Conservation (phyloP, 768 basidiomycete species). For the Termitomyces sp. region DNA sequence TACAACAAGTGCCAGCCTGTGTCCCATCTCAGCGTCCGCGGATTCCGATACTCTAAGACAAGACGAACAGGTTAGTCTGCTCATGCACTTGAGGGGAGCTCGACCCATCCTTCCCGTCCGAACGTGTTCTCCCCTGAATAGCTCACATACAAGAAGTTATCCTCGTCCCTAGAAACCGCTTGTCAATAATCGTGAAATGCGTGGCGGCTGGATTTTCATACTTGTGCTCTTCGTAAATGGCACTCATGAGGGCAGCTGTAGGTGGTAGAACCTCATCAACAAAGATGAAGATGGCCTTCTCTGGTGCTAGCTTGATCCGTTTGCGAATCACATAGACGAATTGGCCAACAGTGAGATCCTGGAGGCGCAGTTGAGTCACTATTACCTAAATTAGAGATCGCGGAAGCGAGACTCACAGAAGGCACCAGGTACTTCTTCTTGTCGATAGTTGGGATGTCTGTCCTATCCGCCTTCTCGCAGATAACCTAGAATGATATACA, state of each 20-base stretch:
- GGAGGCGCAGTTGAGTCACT: neutral
- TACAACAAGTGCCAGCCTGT: constrained; percentile 10
- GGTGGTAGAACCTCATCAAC: constrained; percentile 98
- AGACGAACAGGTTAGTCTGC: constrained; percentile 5
- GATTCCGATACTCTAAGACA: constrained; percentile 17
- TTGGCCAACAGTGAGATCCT: constrained; percentile 97
- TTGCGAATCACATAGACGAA: constrained; percentile 99
- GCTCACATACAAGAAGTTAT: constrained; percentile 97
- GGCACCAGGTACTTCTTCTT: constrained; percentile 99
- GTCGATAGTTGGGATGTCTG: constrained; percentile 98
- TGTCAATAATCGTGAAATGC: constrained; percentile 20
- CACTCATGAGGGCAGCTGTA: constrained; percentile 96
- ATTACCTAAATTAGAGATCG: constrained; percentile 6
- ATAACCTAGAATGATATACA: constrained; percentile 67
- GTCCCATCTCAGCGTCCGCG: constrained; percentile 18
- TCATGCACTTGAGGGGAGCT: constrained; percentile 44
- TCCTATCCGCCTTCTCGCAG: constrained; percentile 98
- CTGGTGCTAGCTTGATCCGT: constrained; percentile 98
- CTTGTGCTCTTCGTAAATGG: constrained; percentile 99
- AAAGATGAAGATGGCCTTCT: constrained; percentile 99
- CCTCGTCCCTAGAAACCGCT: constrained; percentile 79
- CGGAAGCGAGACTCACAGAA: constrained; percentile 56
- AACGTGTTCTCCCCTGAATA: constrained; percentile 99
- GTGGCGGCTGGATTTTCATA: constrained; percentile 35
- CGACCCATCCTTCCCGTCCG: constrained; percentile 53